Evolutionary conservation across 805 yeast species (phyloP), one percentile per base, ranked within the genome.

Genomic region (Ogataea philodendri): DNA sequence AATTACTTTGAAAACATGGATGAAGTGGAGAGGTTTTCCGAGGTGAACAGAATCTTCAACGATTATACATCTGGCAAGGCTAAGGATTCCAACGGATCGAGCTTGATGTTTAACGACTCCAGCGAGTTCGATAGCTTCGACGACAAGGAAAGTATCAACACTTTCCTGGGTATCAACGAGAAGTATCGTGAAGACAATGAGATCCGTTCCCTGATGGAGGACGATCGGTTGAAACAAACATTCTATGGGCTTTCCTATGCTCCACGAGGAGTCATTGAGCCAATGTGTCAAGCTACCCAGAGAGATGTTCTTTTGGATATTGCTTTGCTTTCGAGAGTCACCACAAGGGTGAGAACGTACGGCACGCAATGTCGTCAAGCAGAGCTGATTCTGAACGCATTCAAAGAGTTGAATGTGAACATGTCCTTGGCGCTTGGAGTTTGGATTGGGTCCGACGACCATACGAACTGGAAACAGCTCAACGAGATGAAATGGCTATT

Each of bases 291-390:
- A 1, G 63, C 60, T 1, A 62, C 62, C 0, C 55, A 59, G 34
- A 59, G 69, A 34, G 80, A 75, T 3, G 73, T 78, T 0, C 43
- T 76, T 28, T 55, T 72, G 14, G 89, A 83, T 45, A 46, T 82
- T 15, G 77, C 78, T 0, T 50, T 70, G 8, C 44, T 83, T 7
- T 76, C 87, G 0, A 74, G 67, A 18, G 66, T 81, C 0, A 81
- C 89, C 0, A 66, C 69, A 0, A 70, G 76, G 41, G 54, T 83
- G 7, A 63, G 81, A 45, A 67, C 75, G 1, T 77, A 74, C 44
- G 82, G 84, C 0, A 70, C 78, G 35, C 82, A 76, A 44, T 81
- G 88, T 45, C 54, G 67, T 22, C 86, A 80, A 51, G 69, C 72
- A 0, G 70, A 66, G 9, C 54, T 58, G 22, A 70, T 79, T 9